phyloP scores from a whole-genome alignment of 768 basidiomycete species.

The Grammothele lineata region DNA sequence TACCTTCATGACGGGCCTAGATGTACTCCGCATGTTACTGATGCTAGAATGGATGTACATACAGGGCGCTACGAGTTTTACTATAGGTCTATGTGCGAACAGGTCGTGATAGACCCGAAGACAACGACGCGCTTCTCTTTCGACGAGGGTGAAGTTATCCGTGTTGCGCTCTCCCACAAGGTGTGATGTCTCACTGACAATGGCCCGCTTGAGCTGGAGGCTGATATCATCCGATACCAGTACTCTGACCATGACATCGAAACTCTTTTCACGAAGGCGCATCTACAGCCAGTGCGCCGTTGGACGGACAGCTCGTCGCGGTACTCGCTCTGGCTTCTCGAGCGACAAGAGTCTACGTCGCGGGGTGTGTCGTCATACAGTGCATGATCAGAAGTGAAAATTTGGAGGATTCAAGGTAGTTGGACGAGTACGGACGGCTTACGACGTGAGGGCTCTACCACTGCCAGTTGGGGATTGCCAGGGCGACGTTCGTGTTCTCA shows the following conservation, averaged over 20 bases:
- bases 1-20: too few species aligned
- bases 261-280: constrained; percentile 64
- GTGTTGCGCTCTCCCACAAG: constrained; percentile 88
- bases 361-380: too few species aligned
- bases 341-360: constrained; percentile 80
- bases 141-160: constrained; percentile 67
- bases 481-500: too few species aligned
- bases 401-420: too few species aligned
- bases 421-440: too few species aligned
- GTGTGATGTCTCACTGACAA: constrained; percentile 32
- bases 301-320: constrained; percentile 73
- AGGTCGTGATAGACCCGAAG: constrained; percentile 50
- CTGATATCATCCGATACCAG: constrained; percentile 34
- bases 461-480: too few species aligned
- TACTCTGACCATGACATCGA: constrained; percentile 74
- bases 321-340: constrained; percentile 89
- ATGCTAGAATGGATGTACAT: too few species aligned
- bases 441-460: too few species aligned
- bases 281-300: constrained; percentile 78
- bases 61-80: constrained; percentile 82
- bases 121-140: constrained; percentile 47
- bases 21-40: too few species aligned
- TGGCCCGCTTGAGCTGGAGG: too few species aligned
- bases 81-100: constrained; percentile 61
- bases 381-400: too few species aligned